These are phyloP conservation scores for Cercospora berteroae DNA, from an alignment of 2,329 filamentous ascomycete genomes.

Conservation along the genomic window DNA sequence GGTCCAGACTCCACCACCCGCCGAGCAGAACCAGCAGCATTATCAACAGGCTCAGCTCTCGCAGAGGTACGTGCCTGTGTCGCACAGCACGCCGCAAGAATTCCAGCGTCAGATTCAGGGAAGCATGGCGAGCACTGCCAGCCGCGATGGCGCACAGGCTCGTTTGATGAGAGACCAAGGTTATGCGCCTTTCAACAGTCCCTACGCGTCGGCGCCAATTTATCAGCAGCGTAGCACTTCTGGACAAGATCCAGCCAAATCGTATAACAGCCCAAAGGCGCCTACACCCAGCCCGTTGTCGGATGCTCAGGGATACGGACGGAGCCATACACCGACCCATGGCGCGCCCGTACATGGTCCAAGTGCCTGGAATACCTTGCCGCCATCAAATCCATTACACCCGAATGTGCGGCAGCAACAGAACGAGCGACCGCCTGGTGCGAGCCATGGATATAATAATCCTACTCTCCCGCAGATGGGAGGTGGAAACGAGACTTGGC, in stretches of 20 bases:
- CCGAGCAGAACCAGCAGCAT: slow-evolving; percentile 20
- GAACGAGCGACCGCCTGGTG: slow-evolving; percentile 13
- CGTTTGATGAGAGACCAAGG: slow-evolving; percentile 37
- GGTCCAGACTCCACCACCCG: slow-evolving; percentile 23
- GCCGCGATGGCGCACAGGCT: slow-evolving; percentile 36
- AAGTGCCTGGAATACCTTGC: slow-evolving; percentile 23
- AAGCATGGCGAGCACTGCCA: slow-evolving; percentile 34
- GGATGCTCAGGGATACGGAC: slow-evolving; percentile 30
- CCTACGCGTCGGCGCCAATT: slow-evolving; percentile 14
- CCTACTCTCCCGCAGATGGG: slow-evolving; percentile 36
- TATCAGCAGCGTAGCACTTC: slow-evolving; percentile 28
- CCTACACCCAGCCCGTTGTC: slow-evolving; percentile 37
- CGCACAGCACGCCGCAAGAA: slow-evolving; percentile 45
- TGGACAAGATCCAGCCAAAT: slow-evolving; percentile 30
- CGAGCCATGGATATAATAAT: slow-evolving; percentile 24
- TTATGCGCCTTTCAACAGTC: slow-evolving; percentile 22
- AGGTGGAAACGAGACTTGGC: slow-evolving; percentile 27
- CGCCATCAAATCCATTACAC: slow-evolving; percentile 16
- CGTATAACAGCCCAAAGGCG: slow-evolving; percentile 35
- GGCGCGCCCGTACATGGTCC: not conserved
- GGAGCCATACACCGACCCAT: slow-evolving; percentile 25
- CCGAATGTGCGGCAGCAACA: slow-evolving; percentile 1
- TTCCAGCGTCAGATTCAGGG: slow-evolving; percentile 40
- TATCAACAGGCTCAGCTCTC: slow-evolving; percentile 15
- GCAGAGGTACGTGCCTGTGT: slow-evolving; percentile 21